Evolutionary conservation across 83 land plant genomes (phyloP).

Genomic region (Picea mariana): DNA sequence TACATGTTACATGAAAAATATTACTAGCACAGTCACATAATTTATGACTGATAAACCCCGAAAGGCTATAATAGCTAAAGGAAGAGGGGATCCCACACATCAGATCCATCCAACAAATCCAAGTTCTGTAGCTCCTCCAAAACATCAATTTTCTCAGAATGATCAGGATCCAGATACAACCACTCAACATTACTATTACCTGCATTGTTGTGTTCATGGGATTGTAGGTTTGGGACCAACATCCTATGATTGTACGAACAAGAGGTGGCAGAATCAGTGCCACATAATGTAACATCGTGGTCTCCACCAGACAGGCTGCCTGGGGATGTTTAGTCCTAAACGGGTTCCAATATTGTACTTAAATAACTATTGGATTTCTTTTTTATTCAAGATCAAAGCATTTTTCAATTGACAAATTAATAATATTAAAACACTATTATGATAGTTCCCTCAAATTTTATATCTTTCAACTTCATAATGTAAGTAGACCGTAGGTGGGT

Average conservation of each 20-base stretch:
- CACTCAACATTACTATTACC: neutral
- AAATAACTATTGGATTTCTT: too few relatives aligned
- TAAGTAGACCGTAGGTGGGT: too few relatives aligned
- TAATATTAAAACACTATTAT: too few relatives aligned
- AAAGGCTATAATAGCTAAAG: too few relatives aligned
- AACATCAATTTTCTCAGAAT: constrained; percentile 10
- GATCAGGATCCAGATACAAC: neutral
- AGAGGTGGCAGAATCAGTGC: constrained; percentile 8
- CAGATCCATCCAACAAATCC: constrained; percentile 14
- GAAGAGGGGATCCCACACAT: constrained; percentile 8
- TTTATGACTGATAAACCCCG: too few relatives aligned
- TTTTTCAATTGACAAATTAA: too few relatives aligned
- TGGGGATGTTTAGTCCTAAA: neutral
- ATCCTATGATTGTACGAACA: neutral
- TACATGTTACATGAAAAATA: too few relatives aligned
- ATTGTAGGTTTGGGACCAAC: neutral
- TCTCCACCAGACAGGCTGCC: neutral
- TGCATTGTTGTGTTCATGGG: neutral
- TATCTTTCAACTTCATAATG: too few relatives aligned
- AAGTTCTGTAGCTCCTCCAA: constrained; percentile 14
- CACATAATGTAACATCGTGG: neutral
- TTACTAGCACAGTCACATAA: too few relatives aligned
- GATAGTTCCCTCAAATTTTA: too few relatives aligned
- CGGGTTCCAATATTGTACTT: too few relatives aligned
- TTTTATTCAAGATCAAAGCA: too few relatives aligned